A percentile compares a stretch with the other conserved stretches of the same genome.
Conservation (phyloP, 768 basidiomycete species). For the Boletus barrowsii region DNA sequence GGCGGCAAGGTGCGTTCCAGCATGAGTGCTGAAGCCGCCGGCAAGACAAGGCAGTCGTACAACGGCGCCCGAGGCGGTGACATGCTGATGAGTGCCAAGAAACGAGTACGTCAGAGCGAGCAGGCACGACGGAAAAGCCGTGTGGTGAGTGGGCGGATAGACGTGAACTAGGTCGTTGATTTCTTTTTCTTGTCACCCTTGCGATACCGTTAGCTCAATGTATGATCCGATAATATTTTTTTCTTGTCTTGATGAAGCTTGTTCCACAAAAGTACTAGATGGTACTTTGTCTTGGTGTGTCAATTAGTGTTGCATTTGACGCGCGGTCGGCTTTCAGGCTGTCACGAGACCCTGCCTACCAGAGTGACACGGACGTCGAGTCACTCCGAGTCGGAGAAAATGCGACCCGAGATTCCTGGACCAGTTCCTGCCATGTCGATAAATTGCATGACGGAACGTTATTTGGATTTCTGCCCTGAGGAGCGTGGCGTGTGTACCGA, state of each 20-base stretch:
- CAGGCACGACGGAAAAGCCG: slow-evolving; percentile 58
- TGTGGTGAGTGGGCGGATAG: slow-evolving; percentile 18
- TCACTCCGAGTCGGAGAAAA: not conserved
- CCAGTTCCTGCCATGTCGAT: too few relatives aligned
- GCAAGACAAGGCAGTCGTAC: slow-evolving; percentile 25
- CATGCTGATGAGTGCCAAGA: slow-evolving; percentile 65
- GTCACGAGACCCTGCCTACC: too few relatives aligned
- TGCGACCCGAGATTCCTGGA: too few relatives aligned
- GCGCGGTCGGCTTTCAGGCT: too few relatives aligned
- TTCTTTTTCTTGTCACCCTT: not conserved
- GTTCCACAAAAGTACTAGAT: not conserved
- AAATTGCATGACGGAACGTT: too few relatives aligned
- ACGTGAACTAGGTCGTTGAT: slow-evolving; percentile 4
- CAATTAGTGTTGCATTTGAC: not conserved
- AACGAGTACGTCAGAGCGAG: slow-evolving; percentile 73
- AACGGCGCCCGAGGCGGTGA: slow-evolving; percentile 32
- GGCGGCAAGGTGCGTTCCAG: slow-evolving; percentile 49
- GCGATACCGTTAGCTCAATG: slow-evolving; percentile 8
- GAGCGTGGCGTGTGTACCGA: too few relatives aligned
- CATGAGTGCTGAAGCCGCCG: slow-evolving; percentile 35
- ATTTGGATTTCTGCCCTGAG: too few relatives aligned
- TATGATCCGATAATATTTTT: slow-evolving; percentile 13
- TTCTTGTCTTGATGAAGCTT: not conserved
- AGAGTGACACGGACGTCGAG: not conserved
- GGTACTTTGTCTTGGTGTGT: not conserved